Evolutionary conservation across 345 rosid genomes (phyloP), one percentile per base, ranked within the genome.

Genomic region (Eutrema japonicum): DNA sequence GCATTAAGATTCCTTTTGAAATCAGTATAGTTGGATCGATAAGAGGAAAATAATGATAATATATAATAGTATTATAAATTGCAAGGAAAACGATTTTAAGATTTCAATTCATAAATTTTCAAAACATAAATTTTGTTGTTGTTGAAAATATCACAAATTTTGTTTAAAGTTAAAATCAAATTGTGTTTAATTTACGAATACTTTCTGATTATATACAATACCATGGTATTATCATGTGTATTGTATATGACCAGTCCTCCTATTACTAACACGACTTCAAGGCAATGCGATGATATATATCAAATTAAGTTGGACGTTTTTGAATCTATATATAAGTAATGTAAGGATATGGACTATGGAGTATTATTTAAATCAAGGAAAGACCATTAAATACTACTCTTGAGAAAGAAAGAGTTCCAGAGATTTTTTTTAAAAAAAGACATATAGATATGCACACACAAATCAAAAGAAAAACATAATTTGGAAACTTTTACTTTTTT

Each of bases 1-100:
- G 46, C 18, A 18, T 22, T 18, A 50, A 65, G 70, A 36, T 65
- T 65, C 70, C 70, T 16, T 65, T 64, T 46, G 45, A 16, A 33
- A 49, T 22, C 57, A 49, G 10, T 10, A 50, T 37, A 38, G 18
- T 27, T 47, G 40, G 45, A 37, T 42, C 8, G 8, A 63, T 45
- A 46, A 32, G 32, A 4, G 18, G 36, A 29, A 29, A 40, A 41
- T 33, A n/a, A 7, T 2, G 11, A 12, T 30, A 32, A 9, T 4
- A 50, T 3, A 49, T 49, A 45, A 5, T 45, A 49, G 22, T 8
- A 10, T 51, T 10, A 27, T 16, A 52, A 49, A 18, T 1, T 22
- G 32, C 10, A 50, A 50, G 32, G 32, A 50, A 22, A 22, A 49
- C 6, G 8, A 0, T 4, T 49, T 13, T 43, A 7, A 16, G n/a